Percentiles rank a stretch among this genome's conserved stretches.
Conservation (phyloP, 306 rosid species). For the Medicago arabica region DNA sequence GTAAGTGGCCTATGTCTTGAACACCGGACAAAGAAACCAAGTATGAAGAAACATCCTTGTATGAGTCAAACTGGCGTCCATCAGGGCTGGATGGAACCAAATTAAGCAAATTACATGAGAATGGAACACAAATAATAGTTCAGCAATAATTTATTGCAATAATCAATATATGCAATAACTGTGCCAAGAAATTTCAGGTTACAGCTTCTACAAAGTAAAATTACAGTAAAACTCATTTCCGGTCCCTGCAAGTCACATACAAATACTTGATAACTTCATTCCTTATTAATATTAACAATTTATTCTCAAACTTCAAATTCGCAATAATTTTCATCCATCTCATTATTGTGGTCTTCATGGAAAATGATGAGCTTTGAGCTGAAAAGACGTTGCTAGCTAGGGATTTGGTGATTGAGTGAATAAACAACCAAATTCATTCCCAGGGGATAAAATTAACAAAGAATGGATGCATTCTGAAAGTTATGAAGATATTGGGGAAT, state of each 20-base stretch:
- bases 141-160: slow-evolving; percentile 38
- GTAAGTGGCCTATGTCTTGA: slow-evolving; percentile 44
- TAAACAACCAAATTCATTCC: background rate
- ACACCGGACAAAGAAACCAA: slow-evolving; percentile 53
- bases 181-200: slow-evolving; percentile 10
- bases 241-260: slow-evolving; percentile 3
- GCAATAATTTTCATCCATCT: slow-evolving; percentile 2
- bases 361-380: background rate
- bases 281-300: slow-evolving; percentile 22
- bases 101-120: slow-evolving; percentile 51
- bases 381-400: background rate
- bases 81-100: slow-evolving; percentile 72
- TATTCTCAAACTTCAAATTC: background rate
- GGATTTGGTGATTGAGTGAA: slow-evolving; percentile 3
- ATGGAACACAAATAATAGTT: slow-evolving; percentile 28
- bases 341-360: background rate
- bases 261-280: slow-evolving; percentile 8
- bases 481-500: background rate
- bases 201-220: slow-evolving; percentile 24
- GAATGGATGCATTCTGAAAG: background rate
- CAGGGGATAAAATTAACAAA: background rate
- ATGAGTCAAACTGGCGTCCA: slow-evolving; percentile 76
- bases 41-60: slow-evolving; percentile 71
- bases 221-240: background rate
- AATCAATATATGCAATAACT: slow-evolving; percentile 27